Evolutionary conservation across 768 basidiomycete genomes (phyloP).

Genomic region (Rhodotorula kratochvilovae): DNA sequence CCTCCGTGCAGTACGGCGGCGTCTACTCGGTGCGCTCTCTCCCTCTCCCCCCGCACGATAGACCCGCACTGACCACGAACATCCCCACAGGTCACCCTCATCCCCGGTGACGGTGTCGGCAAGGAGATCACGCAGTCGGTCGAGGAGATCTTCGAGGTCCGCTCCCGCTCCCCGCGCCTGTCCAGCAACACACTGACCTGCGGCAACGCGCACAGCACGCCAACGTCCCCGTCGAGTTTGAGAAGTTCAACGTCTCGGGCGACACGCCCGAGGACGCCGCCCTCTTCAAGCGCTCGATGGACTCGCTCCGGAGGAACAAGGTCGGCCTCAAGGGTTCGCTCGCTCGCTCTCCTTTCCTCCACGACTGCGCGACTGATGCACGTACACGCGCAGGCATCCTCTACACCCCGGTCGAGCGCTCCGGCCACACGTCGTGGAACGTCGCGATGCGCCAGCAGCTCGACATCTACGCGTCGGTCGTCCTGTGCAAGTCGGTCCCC

Average conservation of each 20-base stretch:
- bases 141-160: constrained; percentile 87
- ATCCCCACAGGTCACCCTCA: constrained; percentile 73
- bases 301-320: constrained; percentile 91
- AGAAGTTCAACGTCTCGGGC: constrained; percentile 91
- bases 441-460: constrained; percentile 99
- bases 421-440: constrained; percentile 98
- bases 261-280: constrained; percentile 89
- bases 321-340: constrained; percentile 90
- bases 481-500: constrained; percentile 94
- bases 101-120: constrained; percentile 97
- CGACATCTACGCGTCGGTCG: constrained; percentile 97
- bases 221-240: constrained; percentile 87
- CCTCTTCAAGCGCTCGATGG: constrained; percentile 96
- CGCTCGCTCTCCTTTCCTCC: constrained; percentile 7
- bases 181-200: no score
- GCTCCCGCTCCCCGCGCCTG: neutral
- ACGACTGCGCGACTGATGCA: neutral
- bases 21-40: constrained; percentile 69
- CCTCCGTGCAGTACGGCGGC: constrained; percentile 61
- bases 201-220: constrained; percentile 61
- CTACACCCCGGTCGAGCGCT: constrained; percentile 93
- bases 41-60: neutral
- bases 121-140: constrained; percentile 96
- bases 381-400: constrained; percentile 69
- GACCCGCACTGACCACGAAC: neutral